Conservation (phyloP, 2,329 filamentous ascomycete genomes). For the Diaporthe velutina region DNA sequence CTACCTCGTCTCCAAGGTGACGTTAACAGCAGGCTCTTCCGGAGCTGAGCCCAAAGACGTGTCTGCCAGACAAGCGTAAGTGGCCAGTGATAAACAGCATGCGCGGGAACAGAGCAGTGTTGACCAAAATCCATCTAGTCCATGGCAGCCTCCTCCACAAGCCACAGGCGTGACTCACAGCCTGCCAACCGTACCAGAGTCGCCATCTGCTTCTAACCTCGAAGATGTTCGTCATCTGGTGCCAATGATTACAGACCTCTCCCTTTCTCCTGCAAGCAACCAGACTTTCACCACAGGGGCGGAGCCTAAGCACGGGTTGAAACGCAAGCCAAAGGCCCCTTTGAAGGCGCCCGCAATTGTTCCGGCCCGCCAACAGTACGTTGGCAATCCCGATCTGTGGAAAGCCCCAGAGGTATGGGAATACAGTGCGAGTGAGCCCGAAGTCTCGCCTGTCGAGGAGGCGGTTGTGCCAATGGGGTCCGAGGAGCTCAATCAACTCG, state of each 20-base stretch:
- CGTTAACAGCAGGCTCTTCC: constrained; percentile 50
- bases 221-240: constrained; percentile 23
- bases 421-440: constrained; percentile 36
- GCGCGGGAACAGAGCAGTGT: not conserved
- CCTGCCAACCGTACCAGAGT: constrained; percentile 20
- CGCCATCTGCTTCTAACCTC: not conserved
- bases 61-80: constrained; percentile 25
- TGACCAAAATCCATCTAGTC: not conserved
- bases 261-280: constrained; percentile 10
- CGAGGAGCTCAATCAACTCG: constrained; percentile 43
- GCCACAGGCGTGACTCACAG: not conserved
- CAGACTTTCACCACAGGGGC: not conserved
- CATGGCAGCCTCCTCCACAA: constrained; percentile 2
- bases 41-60: not conserved
- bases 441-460: constrained; percentile 13
- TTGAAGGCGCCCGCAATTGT: constrained; percentile 39
- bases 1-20: constrained; percentile 52
- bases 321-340: constrained; percentile 47
- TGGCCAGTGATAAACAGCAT: not conserved
- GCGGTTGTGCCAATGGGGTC: constrained; percentile 11
- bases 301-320: constrained; percentile 41
- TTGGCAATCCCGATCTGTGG: constrained; percentile 37
- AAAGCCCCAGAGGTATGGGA: constrained; percentile 40
- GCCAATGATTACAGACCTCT: constrained; percentile 18
- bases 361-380: constrained; percentile 23